These are phyloP conservation scores for Leptoxyphium fumago DNA, from an alignment of 2,329 filamentous ascomycete species.

Conservation along the genomic window DNA sequence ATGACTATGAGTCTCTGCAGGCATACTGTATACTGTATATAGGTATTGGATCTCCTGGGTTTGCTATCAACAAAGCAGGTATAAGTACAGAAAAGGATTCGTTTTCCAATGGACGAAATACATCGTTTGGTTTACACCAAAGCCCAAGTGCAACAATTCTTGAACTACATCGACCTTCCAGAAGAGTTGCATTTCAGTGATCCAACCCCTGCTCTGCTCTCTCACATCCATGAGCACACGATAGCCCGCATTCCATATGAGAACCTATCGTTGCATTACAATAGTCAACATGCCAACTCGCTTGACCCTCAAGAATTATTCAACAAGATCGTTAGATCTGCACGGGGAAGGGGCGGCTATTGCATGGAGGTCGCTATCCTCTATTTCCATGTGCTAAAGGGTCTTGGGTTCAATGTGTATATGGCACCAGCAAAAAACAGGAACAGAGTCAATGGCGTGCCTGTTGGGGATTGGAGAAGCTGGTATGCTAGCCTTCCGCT, in stretches of 20 bases:
- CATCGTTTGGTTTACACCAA: neutral
- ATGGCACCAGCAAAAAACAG: slow-evolving; percentile 23
- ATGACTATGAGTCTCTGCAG: too few species aligned
- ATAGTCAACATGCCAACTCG: slow-evolving; percentile 31
- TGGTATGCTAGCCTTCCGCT: slow-evolving; percentile 3
- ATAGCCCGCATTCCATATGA: slow-evolving; percentile 39
- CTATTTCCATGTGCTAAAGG: slow-evolving; percentile 35
- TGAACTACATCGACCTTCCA: neutral
- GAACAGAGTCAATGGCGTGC: slow-evolving; percentile 8
- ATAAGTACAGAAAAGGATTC: too few species aligned
- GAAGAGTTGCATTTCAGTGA: neutral
- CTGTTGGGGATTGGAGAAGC: slow-evolving; percentile 9
- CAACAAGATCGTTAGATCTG: slow-evolving; percentile 33
- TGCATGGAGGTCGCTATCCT: slow-evolving; percentile 46
- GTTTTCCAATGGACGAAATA: too few species aligned
- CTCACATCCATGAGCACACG: neutral
- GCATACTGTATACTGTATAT: too few species aligned
- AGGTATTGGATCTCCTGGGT: too few species aligned
- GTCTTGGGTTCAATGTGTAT: slow-evolving; percentile 34
- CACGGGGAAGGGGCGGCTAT: slow-evolving; percentile 38
- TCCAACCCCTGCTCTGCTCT: neutral
- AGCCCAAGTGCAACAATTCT: neutral
- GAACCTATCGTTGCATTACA: slow-evolving; percentile 42
- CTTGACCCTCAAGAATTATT: slow-evolving; percentile 36
- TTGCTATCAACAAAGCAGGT: too few species aligned